These are phyloP conservation scores for Penicillium decumbens DNA, from an alignment of 2,329 filamentous ascomycete genomes.

Conservation along the genomic window DNA sequence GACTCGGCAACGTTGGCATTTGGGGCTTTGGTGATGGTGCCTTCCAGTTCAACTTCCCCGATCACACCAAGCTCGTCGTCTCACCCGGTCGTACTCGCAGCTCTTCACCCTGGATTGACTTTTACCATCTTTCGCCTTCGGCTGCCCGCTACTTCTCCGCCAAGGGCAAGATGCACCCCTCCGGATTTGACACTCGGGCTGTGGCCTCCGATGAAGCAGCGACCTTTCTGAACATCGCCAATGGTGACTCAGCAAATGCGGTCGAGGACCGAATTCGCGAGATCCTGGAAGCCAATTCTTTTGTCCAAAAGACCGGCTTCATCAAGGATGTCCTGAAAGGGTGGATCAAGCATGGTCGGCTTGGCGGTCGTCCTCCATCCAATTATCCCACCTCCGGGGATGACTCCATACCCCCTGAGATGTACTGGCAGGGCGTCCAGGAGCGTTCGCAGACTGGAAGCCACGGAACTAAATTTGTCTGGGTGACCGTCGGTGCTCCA, in stretches of 20 bases:
- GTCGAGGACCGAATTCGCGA: constrained; percentile 39
- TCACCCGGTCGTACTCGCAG: constrained; percentile 38
- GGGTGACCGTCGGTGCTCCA: constrained; percentile 48
- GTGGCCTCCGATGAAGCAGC: constrained; percentile 41
- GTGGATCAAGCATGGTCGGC: constrained; percentile 38
- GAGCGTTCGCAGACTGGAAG: constrained; percentile 39
- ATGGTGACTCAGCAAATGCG: constrained; percentile 31
- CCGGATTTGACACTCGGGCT: constrained; percentile 42
- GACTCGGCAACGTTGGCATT: constrained; percentile 50
- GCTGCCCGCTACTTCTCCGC: constrained; percentile 43
- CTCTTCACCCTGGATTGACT: constrained; percentile 44
- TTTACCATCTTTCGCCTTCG: constrained; percentile 46
- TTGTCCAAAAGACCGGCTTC: constrained; percentile 42
- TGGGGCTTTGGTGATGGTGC: constrained; percentile 50
- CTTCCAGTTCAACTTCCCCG: constrained; percentile 52
- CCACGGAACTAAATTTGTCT: constrained; percentile 49
- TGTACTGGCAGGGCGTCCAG: constrained; percentile 42
- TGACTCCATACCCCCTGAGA: constrained; percentile 22
- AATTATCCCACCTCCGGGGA: constrained; percentile 11
- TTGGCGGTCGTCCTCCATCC: constrained; percentile 33
- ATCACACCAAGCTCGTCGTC: constrained; percentile 50
- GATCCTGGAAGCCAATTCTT: constrained; percentile 44
- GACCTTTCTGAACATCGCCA: constrained; percentile 40
- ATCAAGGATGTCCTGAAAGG: constrained; percentile 39
- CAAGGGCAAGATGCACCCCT: constrained; percentile 41